Conservation (phyloP, 805 yeast species). For the Saccharomyces jurei region DNA sequence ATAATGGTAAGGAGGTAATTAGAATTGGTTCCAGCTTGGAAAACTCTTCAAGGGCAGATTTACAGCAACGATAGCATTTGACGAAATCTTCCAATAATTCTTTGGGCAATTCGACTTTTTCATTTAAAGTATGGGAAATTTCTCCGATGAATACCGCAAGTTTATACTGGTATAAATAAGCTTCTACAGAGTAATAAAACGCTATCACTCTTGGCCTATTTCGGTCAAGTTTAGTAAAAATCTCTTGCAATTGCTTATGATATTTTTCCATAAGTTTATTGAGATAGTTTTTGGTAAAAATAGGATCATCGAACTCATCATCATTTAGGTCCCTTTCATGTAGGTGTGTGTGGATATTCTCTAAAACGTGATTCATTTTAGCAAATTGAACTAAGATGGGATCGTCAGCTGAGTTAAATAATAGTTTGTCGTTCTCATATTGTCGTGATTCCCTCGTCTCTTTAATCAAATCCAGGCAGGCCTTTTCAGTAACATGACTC, state of each 20-base stretch:
- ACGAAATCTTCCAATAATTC: slow-evolving; percentile 38
- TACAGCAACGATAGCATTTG: slow-evolving; percentile 47
- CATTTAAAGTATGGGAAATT: slow-evolving; percentile 1
- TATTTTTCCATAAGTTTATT: slow-evolving; percentile 33
- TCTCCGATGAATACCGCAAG: slow-evolving; percentile 22
- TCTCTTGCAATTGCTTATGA: slow-evolving; percentile 37
- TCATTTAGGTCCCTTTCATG: slow-evolving; percentile 30
- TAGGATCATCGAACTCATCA: slow-evolving; percentile 12
- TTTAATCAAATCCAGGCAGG: slow-evolving; percentile 9
- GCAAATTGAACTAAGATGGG: slow-evolving; percentile 48
- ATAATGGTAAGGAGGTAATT: slow-evolving; percentile 50
- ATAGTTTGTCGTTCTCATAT: not conserved
- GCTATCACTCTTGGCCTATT: slow-evolving; percentile 39
- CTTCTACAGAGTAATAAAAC: slow-evolving; percentile 55
- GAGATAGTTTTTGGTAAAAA: slow-evolving; percentile 11
- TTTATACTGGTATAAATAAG: slow-evolving; percentile 55
- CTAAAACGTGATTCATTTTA: slow-evolving; percentile 51
- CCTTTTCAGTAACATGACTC: slow-evolving; percentile 33
- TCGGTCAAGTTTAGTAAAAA: slow-evolving; percentile 34
- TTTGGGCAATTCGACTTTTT: slow-evolving; percentile 14
- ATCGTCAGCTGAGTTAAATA: slow-evolving; percentile 29
- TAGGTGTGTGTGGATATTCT: slow-evolving; percentile 46
- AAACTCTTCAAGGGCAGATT: slow-evolving; percentile 42
- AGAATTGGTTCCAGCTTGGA: slow-evolving; percentile 36
- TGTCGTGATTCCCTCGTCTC: not conserved